Evolutionary conservation across 2,329 filamentous ascomycete species (phyloP), one percentile per base, ranked within the genome.

Genomic region (Aspergillus sp.): DNA sequence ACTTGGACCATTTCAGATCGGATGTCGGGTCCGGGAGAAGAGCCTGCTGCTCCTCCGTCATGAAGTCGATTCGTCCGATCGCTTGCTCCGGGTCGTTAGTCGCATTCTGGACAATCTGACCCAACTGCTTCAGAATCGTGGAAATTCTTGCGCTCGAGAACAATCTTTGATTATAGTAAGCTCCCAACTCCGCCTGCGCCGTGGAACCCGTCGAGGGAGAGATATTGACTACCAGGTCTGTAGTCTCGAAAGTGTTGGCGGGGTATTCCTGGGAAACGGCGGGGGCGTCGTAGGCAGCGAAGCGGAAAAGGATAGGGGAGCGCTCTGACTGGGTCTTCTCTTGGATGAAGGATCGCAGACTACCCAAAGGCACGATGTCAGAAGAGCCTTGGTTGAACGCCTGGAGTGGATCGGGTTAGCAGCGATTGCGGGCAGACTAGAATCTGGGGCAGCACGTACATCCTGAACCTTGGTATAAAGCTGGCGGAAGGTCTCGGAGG

Each of bases 211-310:
- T 57, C 26, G 55, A 56, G 9, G 63, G 52, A n/a, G 66, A 65
- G 51, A 75, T 63, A 49, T 74, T 74, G 45, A 76, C 60, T 30
- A 74, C 65, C 45, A 76, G 54, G 59, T 77, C 69, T 51, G 69
- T 72, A 44, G 73, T 70, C 54, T 78, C 72, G 58, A 77, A 72
- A 56, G 73, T 67, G 59, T 76, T 67, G 51, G 71, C 65, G 47
- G 70, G 61, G 61, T 75, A 69, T 61, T 76, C 65, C 62, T 73
- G 57, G 20, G 72, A 67, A 45, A 69, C 56, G 54, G 68, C 70
- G 4, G 73, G 72, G n/a, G 74, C 70, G 60, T 78, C 71, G 58
- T 77, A 77, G 47, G 73, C 69, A 20, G 76, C 75, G 54, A 78
- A 76, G 48, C 73, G 70, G 64, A 77, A 78, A n/a, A 78, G 64